Conservation (phyloP, 2,329 filamentous ascomycete genomes). For the Scedosporium boydii region DNA sequence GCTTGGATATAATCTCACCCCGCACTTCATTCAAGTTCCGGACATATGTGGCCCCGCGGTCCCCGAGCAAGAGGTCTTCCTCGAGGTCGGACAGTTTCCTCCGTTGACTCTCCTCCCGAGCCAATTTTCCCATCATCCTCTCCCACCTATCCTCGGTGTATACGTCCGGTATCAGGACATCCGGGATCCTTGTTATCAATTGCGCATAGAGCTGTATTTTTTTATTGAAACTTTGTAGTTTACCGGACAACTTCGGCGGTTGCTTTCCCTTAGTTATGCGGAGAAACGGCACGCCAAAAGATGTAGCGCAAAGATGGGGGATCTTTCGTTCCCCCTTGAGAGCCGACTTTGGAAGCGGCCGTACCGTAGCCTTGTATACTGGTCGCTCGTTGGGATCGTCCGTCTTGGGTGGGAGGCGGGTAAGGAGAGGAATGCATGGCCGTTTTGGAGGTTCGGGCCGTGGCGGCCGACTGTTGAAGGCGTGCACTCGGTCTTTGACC, state of each 20-base stretch:
- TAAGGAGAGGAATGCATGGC: conserved; percentile 14
- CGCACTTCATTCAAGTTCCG: conserved; percentile 23
- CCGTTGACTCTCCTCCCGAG: conserved; percentile 10
- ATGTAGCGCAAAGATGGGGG: conserved; percentile 44
- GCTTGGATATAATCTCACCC: conserved; percentile 33
- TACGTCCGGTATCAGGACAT: conserved; percentile 22
- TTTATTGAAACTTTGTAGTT: conserved; percentile 42
- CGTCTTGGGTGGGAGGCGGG: conserved; percentile 19
- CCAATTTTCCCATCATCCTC: conserved; percentile 19
- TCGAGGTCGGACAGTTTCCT: conserved; percentile 3
- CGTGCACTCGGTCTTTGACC: conserved; percentile 1
- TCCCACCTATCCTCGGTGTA: conserved; percentile 42
- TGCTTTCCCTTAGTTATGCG: conserved; percentile 55
- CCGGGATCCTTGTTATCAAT: conserved; percentile 26
- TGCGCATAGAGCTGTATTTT: conserved; percentile 31
- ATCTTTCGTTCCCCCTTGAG: conserved; percentile 43
- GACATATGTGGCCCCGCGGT: neutral
- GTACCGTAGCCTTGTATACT: conserved; percentile 35
- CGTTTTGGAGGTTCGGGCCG: conserved; percentile 13
- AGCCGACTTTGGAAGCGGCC: conserved; percentile 36
- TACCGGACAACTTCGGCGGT: conserved; percentile 44
- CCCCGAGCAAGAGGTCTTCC: neutral
- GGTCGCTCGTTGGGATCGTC: conserved; percentile 23
- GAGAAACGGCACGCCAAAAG: conserved; percentile 52
- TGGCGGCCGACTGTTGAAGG: conserved; percentile 12